Evolutionary conservation across 257 asterid species (phyloP).

Genomic region (Solanum arcanum): DNA sequence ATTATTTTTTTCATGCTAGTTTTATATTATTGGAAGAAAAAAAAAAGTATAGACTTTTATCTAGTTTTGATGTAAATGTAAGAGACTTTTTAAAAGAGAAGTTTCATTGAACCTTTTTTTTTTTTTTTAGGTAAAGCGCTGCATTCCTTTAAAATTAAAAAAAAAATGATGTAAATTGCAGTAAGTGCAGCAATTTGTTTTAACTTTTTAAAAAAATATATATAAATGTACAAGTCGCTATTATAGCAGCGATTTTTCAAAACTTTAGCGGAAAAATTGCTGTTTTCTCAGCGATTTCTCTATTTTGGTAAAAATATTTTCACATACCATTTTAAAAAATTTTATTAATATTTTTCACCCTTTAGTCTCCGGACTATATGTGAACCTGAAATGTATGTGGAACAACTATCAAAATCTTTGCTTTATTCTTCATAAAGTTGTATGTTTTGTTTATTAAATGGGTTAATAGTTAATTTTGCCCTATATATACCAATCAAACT

Average conservation of each 20-base stretch:
- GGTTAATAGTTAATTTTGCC: background rate
- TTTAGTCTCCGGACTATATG: too few relatives aligned
- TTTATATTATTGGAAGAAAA: background rate
- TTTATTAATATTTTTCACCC: too few relatives aligned
- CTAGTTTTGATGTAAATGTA: background rate
- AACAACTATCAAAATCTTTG: background rate
- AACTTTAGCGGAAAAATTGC: too few relatives aligned
- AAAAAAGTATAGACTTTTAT: too few relatives aligned
- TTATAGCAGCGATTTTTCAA: too few relatives aligned
- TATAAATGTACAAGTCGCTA: fast-evolving
- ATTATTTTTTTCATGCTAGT: background rate
- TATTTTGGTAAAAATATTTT: too few relatives aligned
- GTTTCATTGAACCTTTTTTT: background rate
- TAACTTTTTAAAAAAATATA: too few relatives aligned
- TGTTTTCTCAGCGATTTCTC: fast-evolving
- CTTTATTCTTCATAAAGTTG: background rate
- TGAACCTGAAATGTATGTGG: background rate
- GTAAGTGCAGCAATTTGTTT: too few relatives aligned
- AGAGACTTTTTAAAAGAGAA: background rate
- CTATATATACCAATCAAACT: background rate
- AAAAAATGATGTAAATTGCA: too few relatives aligned
- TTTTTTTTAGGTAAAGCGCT: too few relatives aligned
- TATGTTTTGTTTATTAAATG: background rate
- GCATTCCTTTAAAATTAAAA: too few relatives aligned
- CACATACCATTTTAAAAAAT: too few relatives aligned